These are phyloP conservation scores for Amanita rimosa DNA, from an alignment of 768 basidiomycete genomes.

Conservation along the genomic window DNA sequence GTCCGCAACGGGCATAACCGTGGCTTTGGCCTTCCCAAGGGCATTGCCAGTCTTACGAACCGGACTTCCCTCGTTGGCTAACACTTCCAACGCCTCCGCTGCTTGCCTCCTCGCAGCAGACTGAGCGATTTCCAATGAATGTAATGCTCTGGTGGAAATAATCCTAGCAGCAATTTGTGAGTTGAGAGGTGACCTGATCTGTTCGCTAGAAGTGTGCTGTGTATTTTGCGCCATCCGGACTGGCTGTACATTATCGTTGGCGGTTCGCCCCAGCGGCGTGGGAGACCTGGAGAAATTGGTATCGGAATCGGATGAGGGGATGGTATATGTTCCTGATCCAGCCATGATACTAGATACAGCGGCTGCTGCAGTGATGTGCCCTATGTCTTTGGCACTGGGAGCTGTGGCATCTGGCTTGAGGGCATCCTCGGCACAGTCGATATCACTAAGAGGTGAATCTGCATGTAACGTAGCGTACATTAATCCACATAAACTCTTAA, in stretches of 20 bases:
- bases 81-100: conserved; percentile 1
- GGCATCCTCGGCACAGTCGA: background rate
- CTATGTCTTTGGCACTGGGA: conserved; percentile 16
- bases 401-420: conserved; percentile 16
- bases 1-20: background rate
- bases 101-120: conserved; percentile 2
- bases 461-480: background rate
- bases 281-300: background rate
- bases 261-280: background rate
- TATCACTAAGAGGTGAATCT: conserved; percentile 5
- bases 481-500: background rate
- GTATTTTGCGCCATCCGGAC: background rate
- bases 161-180: background rate
- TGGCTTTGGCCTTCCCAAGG: background rate
- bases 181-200: background rate
- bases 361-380: conserved; percentile 22
- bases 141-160: background rate
- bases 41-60: background rate
- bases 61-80: conserved; percentile 2
- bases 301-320: background rate
- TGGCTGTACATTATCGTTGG: background rate
- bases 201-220: background rate
- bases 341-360: conserved; percentile 41
- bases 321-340: conserved; percentile 17
- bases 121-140: background rate